phyloP scores from a whole-genome alignment of 768 basidiomycete genomes.

The Serendipita sp. region DNA sequence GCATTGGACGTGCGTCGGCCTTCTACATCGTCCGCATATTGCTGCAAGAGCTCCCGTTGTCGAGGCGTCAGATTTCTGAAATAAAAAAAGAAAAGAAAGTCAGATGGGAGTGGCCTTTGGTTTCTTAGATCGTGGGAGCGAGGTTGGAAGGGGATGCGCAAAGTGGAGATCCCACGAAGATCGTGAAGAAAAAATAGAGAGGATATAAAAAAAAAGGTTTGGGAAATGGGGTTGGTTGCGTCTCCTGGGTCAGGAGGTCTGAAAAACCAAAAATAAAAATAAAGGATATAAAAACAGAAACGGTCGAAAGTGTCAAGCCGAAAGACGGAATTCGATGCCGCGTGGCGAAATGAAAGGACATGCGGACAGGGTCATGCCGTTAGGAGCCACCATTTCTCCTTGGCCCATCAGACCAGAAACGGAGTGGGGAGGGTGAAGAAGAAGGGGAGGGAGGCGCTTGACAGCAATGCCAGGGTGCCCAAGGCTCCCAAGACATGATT shows the following conservation, averaged over 20 bases:
- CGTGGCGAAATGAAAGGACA: neutral
- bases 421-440: neutral
- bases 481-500: neutral
- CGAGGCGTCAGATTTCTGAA: conserved; percentile 62
- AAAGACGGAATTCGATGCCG: neutral
- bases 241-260: neutral
- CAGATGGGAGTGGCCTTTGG: neutral
- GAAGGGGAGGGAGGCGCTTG: neutral
- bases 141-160: neutral
- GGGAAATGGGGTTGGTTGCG: neutral
- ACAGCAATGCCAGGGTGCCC: too few relatives aligned
- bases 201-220: too few relatives aligned
- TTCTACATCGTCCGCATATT: conserved; percentile 88
- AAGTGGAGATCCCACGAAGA: neutral
- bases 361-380: too few relatives aligned
- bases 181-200: neutral
- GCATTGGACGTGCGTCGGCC: conserved; percentile 26
- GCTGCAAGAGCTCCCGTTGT: conserved; percentile 77
- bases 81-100: conserved; percentile 9
- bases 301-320: neutral
- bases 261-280: neutral
- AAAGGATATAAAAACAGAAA: neutral
- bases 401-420: neutral
- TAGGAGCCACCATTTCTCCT: neutral
- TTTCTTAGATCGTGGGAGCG: neutral